These are phyloP conservation scores for Alnus glutinosa DNA, from an alignment of 306 rosid genomes.

Conservation along the genomic window DNA sequence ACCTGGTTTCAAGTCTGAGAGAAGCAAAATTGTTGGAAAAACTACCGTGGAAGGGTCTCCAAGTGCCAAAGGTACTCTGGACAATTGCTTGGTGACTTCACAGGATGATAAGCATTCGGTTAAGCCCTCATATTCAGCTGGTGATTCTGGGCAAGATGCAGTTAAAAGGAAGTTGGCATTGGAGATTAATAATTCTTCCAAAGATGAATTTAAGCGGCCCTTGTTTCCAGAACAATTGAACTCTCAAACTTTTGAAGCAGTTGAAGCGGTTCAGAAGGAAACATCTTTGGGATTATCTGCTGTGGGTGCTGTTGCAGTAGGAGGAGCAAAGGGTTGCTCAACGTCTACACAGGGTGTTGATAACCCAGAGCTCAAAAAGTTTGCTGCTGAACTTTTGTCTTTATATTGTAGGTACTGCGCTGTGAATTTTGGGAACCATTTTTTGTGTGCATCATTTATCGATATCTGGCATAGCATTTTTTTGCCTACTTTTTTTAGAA, in stretches of 20 bases:
- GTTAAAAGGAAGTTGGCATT: slow-evolving; percentile 57
- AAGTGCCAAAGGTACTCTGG: slow-evolving; percentile 64
- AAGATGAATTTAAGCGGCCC: slow-evolving; percentile 35
- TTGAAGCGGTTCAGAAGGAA: slow-evolving; percentile 29
- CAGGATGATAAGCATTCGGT: slow-evolving; percentile 38
- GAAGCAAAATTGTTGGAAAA: slow-evolving; percentile 52
- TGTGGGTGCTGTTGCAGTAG: slow-evolving; percentile 29
- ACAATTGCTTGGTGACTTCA: slow-evolving; percentile 55
- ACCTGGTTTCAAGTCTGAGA: slow-evolving; percentile 52
- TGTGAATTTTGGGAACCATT: background rate
- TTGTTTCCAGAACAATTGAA: slow-evolving; percentile 29
- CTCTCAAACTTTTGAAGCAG: slow-evolving; percentile 17
- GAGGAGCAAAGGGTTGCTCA: slow-evolving; percentile 32
- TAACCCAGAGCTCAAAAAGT: slow-evolving; percentile 48
- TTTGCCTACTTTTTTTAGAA: background rate
- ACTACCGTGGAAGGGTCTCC: slow-evolving; percentile 58
- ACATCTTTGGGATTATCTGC: slow-evolving; percentile 16
- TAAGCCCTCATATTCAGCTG: slow-evolving; percentile 7
- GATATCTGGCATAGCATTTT: background rate
- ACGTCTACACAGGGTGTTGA: slow-evolving; percentile 30
- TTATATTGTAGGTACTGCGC: slow-evolving; percentile 69
- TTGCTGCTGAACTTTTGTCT: slow-evolving; percentile 67
- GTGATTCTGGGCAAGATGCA: slow-evolving; percentile 30
- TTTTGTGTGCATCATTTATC: background rate
- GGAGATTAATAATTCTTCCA: slow-evolving; percentile 43